Conservation (phyloP, 2,329 filamentous ascomycete genomes). For the Purpureocillium lavendulum region DNA sequence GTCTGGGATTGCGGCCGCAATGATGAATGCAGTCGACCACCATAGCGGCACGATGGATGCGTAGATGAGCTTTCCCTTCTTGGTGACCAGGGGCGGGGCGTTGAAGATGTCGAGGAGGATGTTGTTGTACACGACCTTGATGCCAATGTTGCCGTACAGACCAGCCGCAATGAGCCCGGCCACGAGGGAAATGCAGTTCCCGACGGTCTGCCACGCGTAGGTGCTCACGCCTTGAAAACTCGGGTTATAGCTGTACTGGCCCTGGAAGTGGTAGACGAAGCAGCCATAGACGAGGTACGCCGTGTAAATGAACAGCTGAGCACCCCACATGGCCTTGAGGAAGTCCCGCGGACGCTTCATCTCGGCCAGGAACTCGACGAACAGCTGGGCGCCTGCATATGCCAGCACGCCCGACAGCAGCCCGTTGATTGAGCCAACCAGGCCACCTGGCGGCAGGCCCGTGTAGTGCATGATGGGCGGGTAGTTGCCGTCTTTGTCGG, state of each 20-base stretch:
- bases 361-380: conserved; percentile 47
- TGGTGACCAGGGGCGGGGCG: conserved; percentile 37
- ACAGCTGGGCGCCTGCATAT: conserved; percentile 51
- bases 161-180: conserved; percentile 36
- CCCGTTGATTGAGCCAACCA: conserved; percentile 21
- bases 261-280: conserved; percentile 25
- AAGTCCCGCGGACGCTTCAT: conserved; percentile 36
- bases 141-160: conserved; percentile 45
- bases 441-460: conserved; percentile 22
- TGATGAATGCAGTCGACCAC: conserved; percentile 47
- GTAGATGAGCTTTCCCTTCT: conserved; percentile 42
- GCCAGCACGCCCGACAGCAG: conserved; percentile 36
- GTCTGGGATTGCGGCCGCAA: conserved; percentile 46
- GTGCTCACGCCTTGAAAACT: conserved; percentile 31
- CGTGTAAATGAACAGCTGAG: conserved; percentile 32
- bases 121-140: conserved; percentile 45
- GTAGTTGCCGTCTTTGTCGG: conserved; percentile 15
- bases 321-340: conserved; percentile 30
- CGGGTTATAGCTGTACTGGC: conserved; percentile 39
- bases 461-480: conserved; percentile 32
- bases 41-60: conserved; percentile 43
- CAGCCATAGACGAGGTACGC: conserved; percentile 33
- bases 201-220: conserved; percentile 34
- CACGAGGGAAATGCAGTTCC: conserved; percentile 33
- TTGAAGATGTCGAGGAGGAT: conserved; percentile 41